Percentiles rank a stretch among this genome's conserved stretches.
These are phyloP conservation scores for Escallonia herrerae DNA, from an alignment of 129 eudicot genomes.

Conservation along the genomic window DNA sequence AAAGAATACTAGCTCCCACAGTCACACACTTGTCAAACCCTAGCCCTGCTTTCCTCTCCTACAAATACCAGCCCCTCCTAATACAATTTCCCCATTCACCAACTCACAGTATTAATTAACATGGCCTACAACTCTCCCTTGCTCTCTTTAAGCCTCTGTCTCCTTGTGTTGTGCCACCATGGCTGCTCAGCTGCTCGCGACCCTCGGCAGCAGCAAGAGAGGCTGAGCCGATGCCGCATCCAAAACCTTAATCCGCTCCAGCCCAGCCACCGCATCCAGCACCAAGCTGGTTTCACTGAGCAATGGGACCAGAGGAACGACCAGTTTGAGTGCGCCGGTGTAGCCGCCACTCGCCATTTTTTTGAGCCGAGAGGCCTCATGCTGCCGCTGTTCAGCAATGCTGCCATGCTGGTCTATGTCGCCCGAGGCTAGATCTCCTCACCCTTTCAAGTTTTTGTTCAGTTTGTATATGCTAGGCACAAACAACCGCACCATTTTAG, in stretches of 20 bases:
- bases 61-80: background rate
- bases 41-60: background rate
- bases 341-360: conserved; percentile 21
- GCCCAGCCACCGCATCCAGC: conserved; percentile 10
- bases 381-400: conserved; percentile 31
- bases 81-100: background rate
- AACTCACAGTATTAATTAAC: too few relatives aligned
- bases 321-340: conserved; percentile 35
- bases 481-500: too few relatives aligned
- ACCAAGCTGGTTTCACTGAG: conserved; percentile 36
- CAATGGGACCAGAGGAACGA: conserved; percentile 31
- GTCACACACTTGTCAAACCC: background rate
- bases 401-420: conserved; percentile 21
- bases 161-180: background rate
- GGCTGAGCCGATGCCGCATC: conserved; percentile 16
- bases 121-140: background rate
- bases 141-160: background rate
- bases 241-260: conserved; percentile 22
- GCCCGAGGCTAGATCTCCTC: too few relatives aligned
- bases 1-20: background rate
- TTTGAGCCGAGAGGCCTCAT: conserved; percentile 29
- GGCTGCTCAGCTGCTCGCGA: background rate
- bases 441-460: too few relatives aligned
- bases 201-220: conserved; percentile 8
- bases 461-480: too few relatives aligned